Evolutionary conservation across 768 basidiomycete species (phyloP), one percentile per base, ranked within the genome.

Genomic region (Tubosaeta sp.): DNA sequence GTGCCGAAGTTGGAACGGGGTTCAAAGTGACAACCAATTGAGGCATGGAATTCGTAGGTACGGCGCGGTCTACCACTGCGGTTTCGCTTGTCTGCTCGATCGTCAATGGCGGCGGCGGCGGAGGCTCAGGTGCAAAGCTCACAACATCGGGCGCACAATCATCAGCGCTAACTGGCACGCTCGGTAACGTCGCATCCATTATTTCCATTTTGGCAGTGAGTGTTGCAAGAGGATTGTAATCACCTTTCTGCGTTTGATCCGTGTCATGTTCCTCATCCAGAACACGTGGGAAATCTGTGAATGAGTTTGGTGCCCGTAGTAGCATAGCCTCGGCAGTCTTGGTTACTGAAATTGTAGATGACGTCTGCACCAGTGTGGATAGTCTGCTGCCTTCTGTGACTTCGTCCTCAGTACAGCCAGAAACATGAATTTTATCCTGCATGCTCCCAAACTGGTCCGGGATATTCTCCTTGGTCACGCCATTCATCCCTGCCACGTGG

Each of bases 21-120:
- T 46, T 60, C 13, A 6, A 57, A 44, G 46, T 27, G 1, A 44
- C 19, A 1, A 32, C 21, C 4, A 32, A 52, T 41, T 32, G 19
- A 11, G 52, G 34, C 31, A 29, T 13, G 49, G 48, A 38, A 18
- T 39, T 40, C 19, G 48, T 18, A 0, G 40, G 22, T 10, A 24
- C 38, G 8, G 41, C 11, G 7, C 6, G 31, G 27, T 60, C 56
- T 14, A 40, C 44, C 27, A 43, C 27, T n/a, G 39, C 46, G 29
- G 8, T 47, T 43, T 63, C 61, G 38, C 46, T 62, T 9, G 52
- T 41, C 57, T 58, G 58, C 46, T 55, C 57, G 51, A 35, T 58
- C 44, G 49, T 57, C 56, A 66, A 68, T 64, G 66, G 65, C 35
- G 65, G 64, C 35, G 65, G 64, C 5, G 64, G 68, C 47, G 61